phyloP scores from a whole-genome alignment of 2,329 filamentous ascomycete species.

The Trichoderma harzianum region DNA sequence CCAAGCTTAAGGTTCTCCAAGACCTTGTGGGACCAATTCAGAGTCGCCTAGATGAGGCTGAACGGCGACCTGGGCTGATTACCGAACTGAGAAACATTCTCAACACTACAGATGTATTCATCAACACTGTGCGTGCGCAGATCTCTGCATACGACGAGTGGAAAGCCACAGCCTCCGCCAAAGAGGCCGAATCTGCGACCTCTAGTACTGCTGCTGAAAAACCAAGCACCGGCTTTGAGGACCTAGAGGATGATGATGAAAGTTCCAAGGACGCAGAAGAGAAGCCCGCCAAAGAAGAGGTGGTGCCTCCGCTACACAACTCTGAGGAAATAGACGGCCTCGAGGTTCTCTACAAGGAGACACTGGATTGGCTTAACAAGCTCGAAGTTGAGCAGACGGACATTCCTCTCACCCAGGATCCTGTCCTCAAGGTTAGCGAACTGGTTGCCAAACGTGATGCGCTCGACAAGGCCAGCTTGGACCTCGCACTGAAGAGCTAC shows the following conservation, averaged over 20 bases:
- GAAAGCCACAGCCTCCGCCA: conserved; percentile 50
- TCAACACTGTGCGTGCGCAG: conserved; percentile 65
- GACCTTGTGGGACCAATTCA: conserved; percentile 75
- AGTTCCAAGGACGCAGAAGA: conserved; percentile 44
- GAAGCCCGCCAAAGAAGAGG: conserved; percentile 45
- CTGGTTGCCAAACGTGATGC: conserved; percentile 65
- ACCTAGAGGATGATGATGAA: conserved; percentile 69
- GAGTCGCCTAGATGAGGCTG: conserved; percentile 68
- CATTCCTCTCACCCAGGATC: conserved; percentile 67
- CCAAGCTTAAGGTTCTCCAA: conserved; percentile 72
- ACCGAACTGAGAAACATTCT: conserved; percentile 66
- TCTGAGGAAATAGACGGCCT: conserved; percentile 67
- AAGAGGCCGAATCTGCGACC: conserved; percentile 38
- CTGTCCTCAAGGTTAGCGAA: conserved; percentile 70
- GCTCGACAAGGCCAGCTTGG: conserved; percentile 66
- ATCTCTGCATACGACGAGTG: conserved; percentile 66
- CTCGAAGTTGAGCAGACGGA: conserved; percentile 68
- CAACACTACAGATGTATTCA: conserved; percentile 66
- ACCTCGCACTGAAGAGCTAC: conserved; percentile 68
- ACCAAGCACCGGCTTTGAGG: conserved; percentile 59
- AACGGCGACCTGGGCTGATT: conserved; percentile 67
- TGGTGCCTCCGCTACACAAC: conserved; percentile 65
- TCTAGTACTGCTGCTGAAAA: conserved; percentile 46
- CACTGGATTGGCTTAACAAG: conserved; percentile 70
- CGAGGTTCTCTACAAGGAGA: conserved; percentile 58